Base-by-base conservation (phyloP, 106 monocot genomes). In the Acorus gramineus region DNA sequence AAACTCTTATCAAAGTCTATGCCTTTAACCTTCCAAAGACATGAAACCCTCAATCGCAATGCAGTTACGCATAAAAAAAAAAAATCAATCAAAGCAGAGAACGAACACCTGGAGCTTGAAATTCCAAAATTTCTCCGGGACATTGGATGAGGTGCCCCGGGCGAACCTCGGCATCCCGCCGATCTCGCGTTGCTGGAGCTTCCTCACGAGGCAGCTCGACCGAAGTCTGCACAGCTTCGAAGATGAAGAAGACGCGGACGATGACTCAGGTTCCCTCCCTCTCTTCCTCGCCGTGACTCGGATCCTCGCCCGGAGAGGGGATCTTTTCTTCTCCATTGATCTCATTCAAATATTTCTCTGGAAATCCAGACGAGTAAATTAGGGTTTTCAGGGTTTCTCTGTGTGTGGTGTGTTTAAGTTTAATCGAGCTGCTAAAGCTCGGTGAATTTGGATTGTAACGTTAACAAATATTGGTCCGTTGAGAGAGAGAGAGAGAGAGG, bases 171-270 rank as follows among this genome's bases (percentile, higher is more conserved):
- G 75, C 0, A 57, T 10, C 63, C 73, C 78, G 7, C 72, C 78
- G 62, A 78, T 73, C 64, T 78, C 78, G 44, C 78, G 61, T 3
- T 68, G 61, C 68, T 68, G 78, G 45, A 78, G 68, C 78, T 78
- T 78, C 50, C 47, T 11, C 56, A 78, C 72, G 52, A 53, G 13
- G 4, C 52, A 61, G 7, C 50, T 50, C 28, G 28, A 28, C 7
- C 62, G 63, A 44, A 50, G 69, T 7, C 64, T 55, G 45, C 46
- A 8, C 51, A 47, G 69, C 59, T 46, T 59, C n/a, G 5, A 46
- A 46, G 53, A 47, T n/a, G 70, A 44, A 10, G 65, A 72, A 13
- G 4, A 47, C 69, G 11, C 69, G n/a, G 8, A 55, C 59, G 49
- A 47, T 5, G 54, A 28, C 28, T 3, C 11, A 51, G n/a, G 8